Evolutionary conservation across 805 yeast species (phyloP), one percentile per base, ranked within the genome.

Genomic region (Ogataea neopini): DNA sequence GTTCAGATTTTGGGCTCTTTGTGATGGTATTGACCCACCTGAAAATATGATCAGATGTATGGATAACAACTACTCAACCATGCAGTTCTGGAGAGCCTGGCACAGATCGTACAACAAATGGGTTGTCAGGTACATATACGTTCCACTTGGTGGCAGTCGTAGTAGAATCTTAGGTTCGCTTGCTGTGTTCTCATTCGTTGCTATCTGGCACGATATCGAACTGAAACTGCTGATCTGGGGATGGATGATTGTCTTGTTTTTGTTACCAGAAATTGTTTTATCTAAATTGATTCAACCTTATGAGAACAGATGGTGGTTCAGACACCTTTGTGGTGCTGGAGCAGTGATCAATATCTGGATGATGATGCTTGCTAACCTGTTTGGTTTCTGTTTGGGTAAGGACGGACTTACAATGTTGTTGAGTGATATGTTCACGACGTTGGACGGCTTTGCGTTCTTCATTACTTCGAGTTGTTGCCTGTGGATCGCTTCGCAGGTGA

Each of bases 81-180:
- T 88, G 51, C 89, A 94, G n/a, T 94, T 94, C 65, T 94, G 99
- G 99, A 78, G 98, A 62, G 96, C 96, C 3, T 94, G 99, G 99
- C 99, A 94, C 68, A 79, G 98, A 61, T 85, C 96, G 40, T 94
- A 74, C 70, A 91, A 92, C 68, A 79, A 86, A 56, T 94, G 97
- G 96, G 86, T 88, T 28, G 78, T 87, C 20, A 76, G 96, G 51
- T 94, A 94, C 66, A 78, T 94, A 34, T 94, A 94, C 59, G 76
- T 94, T 18, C 99, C 99, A 2, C 69, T 94, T 50, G 98, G 98
- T 9, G 97, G 97, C 0, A 75, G 86, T 0, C 71, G 68, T 7
- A 79, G 83, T 57, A 75, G 97, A 53, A 68, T 92, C 7, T 56
- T 86, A 40, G 90, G 92, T 51, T 82, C 91, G 9, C 69, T 92